Conservation (phyloP, 257 asterid genomes). For the Solanum etuberosum region DNA sequence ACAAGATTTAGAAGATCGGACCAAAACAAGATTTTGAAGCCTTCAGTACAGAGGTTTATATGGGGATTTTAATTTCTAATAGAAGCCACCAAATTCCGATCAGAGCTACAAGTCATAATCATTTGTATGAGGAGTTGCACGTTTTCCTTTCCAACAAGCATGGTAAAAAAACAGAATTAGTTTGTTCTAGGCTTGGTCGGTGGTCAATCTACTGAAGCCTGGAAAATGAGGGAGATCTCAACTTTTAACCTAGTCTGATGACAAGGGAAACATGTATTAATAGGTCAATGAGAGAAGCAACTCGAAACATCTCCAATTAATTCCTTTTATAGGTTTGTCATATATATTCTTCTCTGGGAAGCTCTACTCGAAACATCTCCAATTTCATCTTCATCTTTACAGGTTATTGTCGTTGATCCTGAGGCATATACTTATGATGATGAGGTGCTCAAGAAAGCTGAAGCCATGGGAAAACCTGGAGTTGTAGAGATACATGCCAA, state of each 20-base stretch:
- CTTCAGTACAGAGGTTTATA: background rate
- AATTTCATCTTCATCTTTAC: background rate
- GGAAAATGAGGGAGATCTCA: background rate
- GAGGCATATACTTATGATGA: conserved; percentile 93
- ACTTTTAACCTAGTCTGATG: background rate
- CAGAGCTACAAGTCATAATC: background rate
- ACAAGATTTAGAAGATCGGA: background rate
- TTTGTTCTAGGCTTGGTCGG: background rate
- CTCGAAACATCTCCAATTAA: background rate
- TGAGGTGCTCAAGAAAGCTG: conserved; percentile 89
- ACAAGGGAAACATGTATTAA: background rate
- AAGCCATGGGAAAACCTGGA: conserved; percentile 74
- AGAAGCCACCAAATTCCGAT: background rate
- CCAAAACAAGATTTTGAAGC: background rate
- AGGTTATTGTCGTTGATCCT: conserved; percentile 68
- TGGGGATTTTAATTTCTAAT: background rate
- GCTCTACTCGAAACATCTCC: background rate
- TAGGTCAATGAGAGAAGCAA: background rate
- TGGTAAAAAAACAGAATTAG: background rate
- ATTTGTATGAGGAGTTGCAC: background rate
- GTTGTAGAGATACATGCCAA: conserved; percentile 76
- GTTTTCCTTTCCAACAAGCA: background rate
- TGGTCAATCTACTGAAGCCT: background rate
- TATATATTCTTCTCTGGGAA: background rate
- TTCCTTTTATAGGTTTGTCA: background rate